Evolutionary conservation across 1,284 basidiomycete genomes (phyloP), one percentile per base, ranked within the genome.

Genomic region (Ceratorhiza oryzae-sativae): DNA sequence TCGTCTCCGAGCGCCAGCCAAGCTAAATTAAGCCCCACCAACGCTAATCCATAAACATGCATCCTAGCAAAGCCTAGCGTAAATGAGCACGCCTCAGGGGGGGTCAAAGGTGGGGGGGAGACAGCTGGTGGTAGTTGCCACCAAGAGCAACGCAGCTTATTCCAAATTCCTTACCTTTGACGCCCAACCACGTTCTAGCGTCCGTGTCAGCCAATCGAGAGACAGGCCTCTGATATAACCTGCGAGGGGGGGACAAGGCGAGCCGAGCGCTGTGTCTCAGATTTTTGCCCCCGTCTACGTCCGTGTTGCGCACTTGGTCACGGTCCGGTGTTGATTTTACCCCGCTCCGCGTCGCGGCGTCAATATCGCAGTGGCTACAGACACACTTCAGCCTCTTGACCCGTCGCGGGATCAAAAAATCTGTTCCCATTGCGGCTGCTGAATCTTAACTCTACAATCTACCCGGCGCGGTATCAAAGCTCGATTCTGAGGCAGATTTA

Each of bases 171-270:
- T 10, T 32, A 12, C 51, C 51, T 55, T 55, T 55, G 51, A 55
- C 51, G 51, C 51, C 51, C 51, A 30, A 30, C 51, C 51, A 18
- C 23, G 51, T 55, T 15, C 30, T 55, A 55, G 51, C 27, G n/a
- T 23, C 8, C 5, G 18, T 18, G 46, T 23, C 15, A 15, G 27
- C 15, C 20, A 18, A 4, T 27, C 25, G 5, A 18, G 27, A 25
- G 4, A n/a, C n/a, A n/a, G n/a, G n/a, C n/a, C n/a, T 8, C 13
- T 32, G 13, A 55, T 55, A 30, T 55, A 55, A 30, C 34, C 27
- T 30, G 27, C 3, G 6, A 9, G 42, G 18, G n/a, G 18, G 18
- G n/a, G 42, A 45, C 6, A 39, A 13, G 13, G 13, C 6, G 36
- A 39, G 36, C 13, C n/a, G n/a, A n/a, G n/a, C n/a, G n/a, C n/a